Percentiles rank a stretch among this genome's conserved stretches.
phyloP scores from a whole-genome alignment of 2,329 filamentous ascomycete species.

The Reticulascus tulasneorum region DNA sequence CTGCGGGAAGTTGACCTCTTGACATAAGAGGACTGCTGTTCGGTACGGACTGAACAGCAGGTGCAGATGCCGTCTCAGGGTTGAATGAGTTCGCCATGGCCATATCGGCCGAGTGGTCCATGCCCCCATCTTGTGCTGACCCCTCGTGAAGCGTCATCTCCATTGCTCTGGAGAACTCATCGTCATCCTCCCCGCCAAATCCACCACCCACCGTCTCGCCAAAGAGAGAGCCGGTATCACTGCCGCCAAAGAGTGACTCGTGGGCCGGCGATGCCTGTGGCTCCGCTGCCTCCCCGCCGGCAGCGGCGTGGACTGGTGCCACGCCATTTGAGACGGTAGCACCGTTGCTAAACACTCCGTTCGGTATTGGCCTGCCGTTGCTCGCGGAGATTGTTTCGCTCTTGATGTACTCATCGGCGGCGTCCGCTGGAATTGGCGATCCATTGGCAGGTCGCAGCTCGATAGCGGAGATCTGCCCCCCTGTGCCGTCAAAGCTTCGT shows the following conservation, averaged over 20 bases:
- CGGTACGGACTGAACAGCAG: conserved; percentile 19
- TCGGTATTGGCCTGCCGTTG: conserved; percentile 57
- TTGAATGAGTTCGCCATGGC: conserved; percentile 31
- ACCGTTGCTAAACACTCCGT: conserved; percentile 36
- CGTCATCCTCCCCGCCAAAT: conserved; percentile 69
- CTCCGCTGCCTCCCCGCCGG: conserved; percentile 47
- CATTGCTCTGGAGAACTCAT: conserved; percentile 76
- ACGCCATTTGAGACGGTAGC: conserved; percentile 17
- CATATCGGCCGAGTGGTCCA: conserved; percentile 38
- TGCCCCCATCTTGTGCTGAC: conserved; percentile 32
- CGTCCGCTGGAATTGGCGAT: conserved; percentile 70
- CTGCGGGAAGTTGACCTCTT: conserved; percentile 2
- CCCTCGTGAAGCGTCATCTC: conserved; percentile 26
- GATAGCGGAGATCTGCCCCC: conserved; percentile 81
- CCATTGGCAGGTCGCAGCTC: conserved; percentile 78
- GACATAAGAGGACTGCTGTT: conserved; percentile 7
- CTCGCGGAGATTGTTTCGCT: conserved; percentile 76
- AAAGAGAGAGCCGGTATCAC: conserved; percentile 79
- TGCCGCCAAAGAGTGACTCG: conserved; percentile 77
- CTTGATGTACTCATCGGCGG: conserved; percentile 49
- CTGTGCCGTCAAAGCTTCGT: conserved; percentile 71
- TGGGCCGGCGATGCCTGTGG: conserved; percentile 66
- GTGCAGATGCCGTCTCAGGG: conserved; percentile 22
- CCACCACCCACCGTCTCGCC: conserved; percentile 63
- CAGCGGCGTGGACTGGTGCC: conserved; percentile 18